Conservation (phyloP, 352 stramenopile species). For the Globisporangium spiculum region DNA sequence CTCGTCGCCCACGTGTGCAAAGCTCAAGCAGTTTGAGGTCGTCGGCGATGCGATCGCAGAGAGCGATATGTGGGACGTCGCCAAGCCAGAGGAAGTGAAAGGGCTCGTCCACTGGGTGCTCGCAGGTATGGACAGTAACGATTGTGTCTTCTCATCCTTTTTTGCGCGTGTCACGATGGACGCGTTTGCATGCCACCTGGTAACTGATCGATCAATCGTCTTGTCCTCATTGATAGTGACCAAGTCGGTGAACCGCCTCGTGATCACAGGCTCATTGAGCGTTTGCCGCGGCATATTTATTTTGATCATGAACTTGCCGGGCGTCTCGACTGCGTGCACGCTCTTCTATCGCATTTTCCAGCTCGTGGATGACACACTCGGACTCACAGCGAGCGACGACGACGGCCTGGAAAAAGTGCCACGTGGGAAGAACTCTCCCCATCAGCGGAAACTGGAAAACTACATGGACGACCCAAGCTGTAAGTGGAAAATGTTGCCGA, state of each 20-base stretch:
- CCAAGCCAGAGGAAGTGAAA: slow-evolving; percentile 59
- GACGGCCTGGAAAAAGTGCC: slow-evolving; percentile 34
- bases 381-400: slow-evolving; percentile 28
- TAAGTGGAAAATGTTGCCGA: slow-evolving; percentile 26
- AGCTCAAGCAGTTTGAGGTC: slow-evolving; percentile 21
- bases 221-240: slow-evolving; percentile 25
- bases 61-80: slow-evolving; percentile 48
- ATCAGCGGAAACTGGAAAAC: slow-evolving; percentile 34
- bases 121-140: slow-evolving; percentile 22
- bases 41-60: slow-evolving; percentile 53
- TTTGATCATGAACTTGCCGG: slow-evolving; percentile 71
- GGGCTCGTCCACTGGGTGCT: slow-evolving; percentile 71
- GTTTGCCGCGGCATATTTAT: slow-evolving; percentile 72
- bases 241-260: slow-evolving; percentile 57
- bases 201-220: slow-evolving; percentile 7
- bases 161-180: background rate
- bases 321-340: slow-evolving; percentile 62
- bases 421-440: slow-evolving; percentile 4
- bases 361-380: slow-evolving; percentile 66
- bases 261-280: slow-evolving; percentile 41
- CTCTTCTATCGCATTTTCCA: slow-evolving; percentile 69
- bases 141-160: background rate
- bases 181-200: background rate
- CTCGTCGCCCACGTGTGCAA: slow-evolving; percentile 21
- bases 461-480: slow-evolving; percentile 66